Base-by-base conservation (phyloP, 2,329 filamentous ascomycete species). In the Fusarium caatingaense region DNA sequence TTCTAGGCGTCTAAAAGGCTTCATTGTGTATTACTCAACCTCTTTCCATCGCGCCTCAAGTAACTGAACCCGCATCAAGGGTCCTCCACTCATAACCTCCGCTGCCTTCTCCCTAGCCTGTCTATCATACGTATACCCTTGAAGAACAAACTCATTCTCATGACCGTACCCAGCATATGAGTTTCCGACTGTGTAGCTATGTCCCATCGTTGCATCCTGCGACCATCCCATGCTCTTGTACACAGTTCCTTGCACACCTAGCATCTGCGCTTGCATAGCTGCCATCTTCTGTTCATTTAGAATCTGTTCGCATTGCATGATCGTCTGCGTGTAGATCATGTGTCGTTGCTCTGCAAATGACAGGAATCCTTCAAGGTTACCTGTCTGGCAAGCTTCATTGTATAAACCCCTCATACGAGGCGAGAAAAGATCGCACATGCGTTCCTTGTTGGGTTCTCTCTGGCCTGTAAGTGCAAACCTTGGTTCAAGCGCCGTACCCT, bases 351-450 rank as follows among this genome's bases (percentile, higher is more conserved):
- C 69, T 2, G 78, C 74, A 6, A 66, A 63, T 3, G 59, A 49
- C 1, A 81, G 63, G 30, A 83, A 66, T 3, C 60, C 51, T 7
- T 76, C 64, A 1, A 76, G 69, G 34, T 75, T 68, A 1, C 53
- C 66, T 6, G 70, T 56, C 8, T 45, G 41, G 47, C 79, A 79
- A 4, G 79, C 78, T 25, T 77, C 69, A 2, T 56, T 60, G 64
- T 80, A 81, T 0, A 80, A 50, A 1, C 62, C 49, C 9, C 80
- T 77, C 76, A 82, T 81, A 13, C 79, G 79, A 25, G 75, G 71
- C 8, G 78, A 80, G 60, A 79, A 82, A 45, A 81, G 64, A 47
- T 81, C 79, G 65, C 80, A 82, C 72, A 81, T 78, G 5, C 69
- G 64, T 37, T 60, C 32, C 0, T 55, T 61, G 60, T 58, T 42